A percentile compares a stretch with the other conserved stretches of the same genome.
phyloP scores from a whole-genome alignment of 805 yeast genomes.

The Suhomyces pyralidae region DNA sequence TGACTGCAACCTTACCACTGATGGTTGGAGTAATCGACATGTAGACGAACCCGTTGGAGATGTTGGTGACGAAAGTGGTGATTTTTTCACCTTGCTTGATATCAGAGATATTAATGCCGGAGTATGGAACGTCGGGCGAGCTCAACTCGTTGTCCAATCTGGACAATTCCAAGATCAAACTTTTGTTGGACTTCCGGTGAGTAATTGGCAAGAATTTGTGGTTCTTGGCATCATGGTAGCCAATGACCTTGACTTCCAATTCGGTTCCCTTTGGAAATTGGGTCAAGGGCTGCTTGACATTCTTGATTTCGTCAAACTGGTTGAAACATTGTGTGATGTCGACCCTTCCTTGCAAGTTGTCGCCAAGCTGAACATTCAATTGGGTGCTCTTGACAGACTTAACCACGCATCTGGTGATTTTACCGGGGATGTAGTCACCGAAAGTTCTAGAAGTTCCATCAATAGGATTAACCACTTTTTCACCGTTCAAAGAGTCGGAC shows the following conservation, averaged over 20 bases:
- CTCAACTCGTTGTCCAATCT: conserved; percentile 44
- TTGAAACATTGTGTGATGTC: conserved; percentile 72
- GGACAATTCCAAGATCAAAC: conserved; percentile 62
- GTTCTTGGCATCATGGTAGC: conserved; percentile 68
- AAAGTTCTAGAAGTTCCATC: conserved; percentile 49
- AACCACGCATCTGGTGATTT: conserved; percentile 55
- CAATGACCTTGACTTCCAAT: conserved; percentile 65
- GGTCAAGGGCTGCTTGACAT: conserved; percentile 56
- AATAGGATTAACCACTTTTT: conserved; percentile 52
- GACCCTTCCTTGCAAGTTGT: conserved; percentile 73
- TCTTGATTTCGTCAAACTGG: conserved; percentile 49
- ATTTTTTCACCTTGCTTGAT: conserved; percentile 49
- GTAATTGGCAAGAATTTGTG: conserved; percentile 67
- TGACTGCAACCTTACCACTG: conserved; percentile 61
- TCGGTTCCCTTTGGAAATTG: conserved; percentile 57
- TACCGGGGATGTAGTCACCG: conserved; percentile 59
- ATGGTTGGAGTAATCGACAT: conserved; percentile 66
- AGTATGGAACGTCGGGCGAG: conserved; percentile 20
- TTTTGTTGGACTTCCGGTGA: conserved; percentile 50
- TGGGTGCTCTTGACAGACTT: conserved; percentile 68
- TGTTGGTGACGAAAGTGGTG: conserved; percentile 64
- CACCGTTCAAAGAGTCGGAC: conserved; percentile 20
- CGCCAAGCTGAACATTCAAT: conserved; percentile 72
- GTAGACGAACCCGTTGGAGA: conserved; percentile 60
- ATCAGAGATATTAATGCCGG: conserved; percentile 37